These are phyloP conservation scores for Fusarium torulosum DNA, from an alignment of 2,329 filamentous ascomycete species.

Conservation along the genomic window DNA sequence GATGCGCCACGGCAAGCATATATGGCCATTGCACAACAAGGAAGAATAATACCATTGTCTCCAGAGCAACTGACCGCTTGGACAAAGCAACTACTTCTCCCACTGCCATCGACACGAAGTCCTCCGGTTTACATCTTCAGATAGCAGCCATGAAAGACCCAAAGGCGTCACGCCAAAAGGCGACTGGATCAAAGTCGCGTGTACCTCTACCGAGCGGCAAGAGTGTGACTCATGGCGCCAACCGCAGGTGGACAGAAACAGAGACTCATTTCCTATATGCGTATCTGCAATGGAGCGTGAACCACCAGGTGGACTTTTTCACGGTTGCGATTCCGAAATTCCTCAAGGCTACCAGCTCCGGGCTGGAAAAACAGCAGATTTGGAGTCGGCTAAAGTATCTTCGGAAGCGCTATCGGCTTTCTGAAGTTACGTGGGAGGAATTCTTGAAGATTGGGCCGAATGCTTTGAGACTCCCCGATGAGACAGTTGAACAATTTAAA, in stretches of 20 bases:
- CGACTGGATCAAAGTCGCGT: not conserved
- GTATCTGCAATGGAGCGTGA: not conserved
- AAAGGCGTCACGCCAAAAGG: not conserved
- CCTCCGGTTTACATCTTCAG: not conserved
- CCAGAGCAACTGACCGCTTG: not conserved
- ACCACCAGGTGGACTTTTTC: not conserved
- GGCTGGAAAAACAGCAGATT: not conserved
- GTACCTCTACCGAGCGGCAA: not conserved
- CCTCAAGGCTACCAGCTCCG: not conserved
- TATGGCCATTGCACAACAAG: not conserved
- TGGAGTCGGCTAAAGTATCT: not conserved
- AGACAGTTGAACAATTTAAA: not conserved
- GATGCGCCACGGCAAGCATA: not conserved
- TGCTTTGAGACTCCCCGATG: not conserved
- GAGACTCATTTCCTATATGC: not conserved
- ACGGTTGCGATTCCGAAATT: not conserved
- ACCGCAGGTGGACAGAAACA: not conserved
- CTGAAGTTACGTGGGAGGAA: not conserved
- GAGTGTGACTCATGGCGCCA: no score
- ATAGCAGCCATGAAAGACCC: not conserved
- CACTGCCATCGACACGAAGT: not conserved
- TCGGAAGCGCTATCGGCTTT: fast-evolving
- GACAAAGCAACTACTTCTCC: not conserved
- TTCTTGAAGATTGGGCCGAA: not conserved
- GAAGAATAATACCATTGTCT: not conserved